Evolutionary conservation across 1,139 yeast species (phyloP), one percentile per base, ranked within the genome.

Genomic region (Geotrichum reessii): DNA sequence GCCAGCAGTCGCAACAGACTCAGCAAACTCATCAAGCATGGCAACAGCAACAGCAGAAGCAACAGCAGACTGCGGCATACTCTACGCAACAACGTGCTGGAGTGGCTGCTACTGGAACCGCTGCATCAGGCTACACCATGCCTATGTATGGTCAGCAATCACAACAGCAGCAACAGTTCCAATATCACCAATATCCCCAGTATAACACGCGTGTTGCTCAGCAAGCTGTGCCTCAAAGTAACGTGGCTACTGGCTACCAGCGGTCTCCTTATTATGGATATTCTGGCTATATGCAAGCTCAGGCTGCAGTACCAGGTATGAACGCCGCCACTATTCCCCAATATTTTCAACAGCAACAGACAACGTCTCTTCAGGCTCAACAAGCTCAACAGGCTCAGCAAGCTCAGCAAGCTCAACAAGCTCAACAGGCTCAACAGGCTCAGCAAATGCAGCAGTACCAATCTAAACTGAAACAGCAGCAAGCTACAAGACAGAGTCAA

Each of bases 21-120:
- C 52, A 50, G 27, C 52, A 49, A 49, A 33, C 1, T 12, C 31
- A 24, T 9, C 51, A 48, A n/a, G 27, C 51, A n/a, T 50, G 52
- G 52, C 52, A 50, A 27, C 51, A 48, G 28, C 52, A 50, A 33
- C 53, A 52, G 22, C 48, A 52, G 33, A 42, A 42, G n/a, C 54
- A 52, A 17, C 53, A 50, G 47, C 49, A 42, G 25, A 22, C 52
- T 8, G 42, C 52, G 19, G 42, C 52, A 6, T 28, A 33, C 31
- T 31, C 42, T 8, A 22, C 42, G 14, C 52, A 49, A 28, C 40
- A 49, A 19, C 55, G 46, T 27, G 12, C 25, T 19, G 22, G 28
- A 24, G 25, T 42, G 44, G n/a, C 55, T 42, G 50, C 49, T 42
- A 33, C 40, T 21, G 25, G 31, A 11, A 42, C 51, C 33, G 51